Conservation (phyloP, 495 filamentous ascomycete species). For the Penicillium egyptiacum region DNA sequence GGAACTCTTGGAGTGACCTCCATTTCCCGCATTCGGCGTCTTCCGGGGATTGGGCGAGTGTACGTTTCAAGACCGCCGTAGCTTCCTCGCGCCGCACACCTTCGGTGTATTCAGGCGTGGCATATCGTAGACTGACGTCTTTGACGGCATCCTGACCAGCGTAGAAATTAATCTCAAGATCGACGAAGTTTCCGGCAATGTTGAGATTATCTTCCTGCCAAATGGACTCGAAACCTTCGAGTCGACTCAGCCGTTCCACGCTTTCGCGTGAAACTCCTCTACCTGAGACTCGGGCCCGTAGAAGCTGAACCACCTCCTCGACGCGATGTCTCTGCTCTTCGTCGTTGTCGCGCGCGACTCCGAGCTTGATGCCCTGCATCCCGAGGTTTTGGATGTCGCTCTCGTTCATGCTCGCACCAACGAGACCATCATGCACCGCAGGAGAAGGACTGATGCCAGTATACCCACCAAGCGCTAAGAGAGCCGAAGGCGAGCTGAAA, state of each 20-base stretch:
- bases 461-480: conserved; percentile 45
- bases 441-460: conserved; percentile 46
- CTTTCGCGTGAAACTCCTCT: conserved; percentile 74
- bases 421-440: conserved; percentile 42
- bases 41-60: conserved; percentile 44
- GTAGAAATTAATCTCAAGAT: conserved; percentile 53
- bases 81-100: conserved; percentile 46
- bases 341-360: conserved; percentile 47
- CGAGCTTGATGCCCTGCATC: conserved; percentile 44
- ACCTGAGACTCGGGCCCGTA: conserved; percentile 45
- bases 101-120: conserved; percentile 44
- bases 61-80: conserved; percentile 51
- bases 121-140: conserved; percentile 48
- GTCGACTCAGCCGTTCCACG: conserved; percentile 70
- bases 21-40: conserved; percentile 43
- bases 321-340: conserved; percentile 57
- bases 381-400: conserved; percentile 47
- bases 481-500: conserved; percentile 48
- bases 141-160: conserved; percentile 46
- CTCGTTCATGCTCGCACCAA: conserved; percentile 45
- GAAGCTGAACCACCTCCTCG: conserved; percentile 42
- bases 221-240: conserved; percentile 71
- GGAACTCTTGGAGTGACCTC: conserved; percentile 68
- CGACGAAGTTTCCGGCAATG: conserved; percentile 65
- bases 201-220: conserved; percentile 69